Evolutionary conservation across 208 protist species (phyloP).

Genomic region (Plasmodiophora brassicae): DNA sequence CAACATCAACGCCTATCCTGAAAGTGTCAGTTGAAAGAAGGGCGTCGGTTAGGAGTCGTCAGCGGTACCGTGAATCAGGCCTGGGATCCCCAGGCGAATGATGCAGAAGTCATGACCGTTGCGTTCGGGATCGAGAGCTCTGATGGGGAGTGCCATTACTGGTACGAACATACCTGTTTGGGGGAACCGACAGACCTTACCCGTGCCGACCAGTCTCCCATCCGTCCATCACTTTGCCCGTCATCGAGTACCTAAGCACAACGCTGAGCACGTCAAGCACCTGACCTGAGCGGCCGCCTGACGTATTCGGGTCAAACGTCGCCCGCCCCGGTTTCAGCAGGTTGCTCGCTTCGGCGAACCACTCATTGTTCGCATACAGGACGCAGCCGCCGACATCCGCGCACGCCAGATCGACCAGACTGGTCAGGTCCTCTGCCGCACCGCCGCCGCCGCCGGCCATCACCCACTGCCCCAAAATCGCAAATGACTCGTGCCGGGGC

Average conservation of each 20-base stretch:
- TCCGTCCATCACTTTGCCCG: not conserved
- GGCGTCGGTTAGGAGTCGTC: not conserved
- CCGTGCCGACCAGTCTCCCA: conserved; percentile 5
- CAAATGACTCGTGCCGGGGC: too few relatives aligned
- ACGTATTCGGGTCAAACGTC: not conserved
- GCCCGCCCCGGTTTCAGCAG: not conserved
- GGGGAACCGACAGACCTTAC: not conserved
- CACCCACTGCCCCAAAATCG: too few relatives aligned
- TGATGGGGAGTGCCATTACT: not conserved
- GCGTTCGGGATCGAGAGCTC: not conserved
- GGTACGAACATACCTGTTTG: not conserved
- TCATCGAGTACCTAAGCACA: too few relatives aligned
- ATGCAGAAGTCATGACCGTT: conserved; percentile 6
- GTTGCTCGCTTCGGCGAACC: not conserved
- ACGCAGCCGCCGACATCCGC: not conserved
- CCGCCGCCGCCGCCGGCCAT: too few relatives aligned
- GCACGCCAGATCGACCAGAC: not conserved
- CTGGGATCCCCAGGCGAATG: not conserved
- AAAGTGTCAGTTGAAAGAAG: not conserved
- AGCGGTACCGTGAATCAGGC: not conserved
- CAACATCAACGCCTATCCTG: not conserved
- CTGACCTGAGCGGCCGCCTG: too few relatives aligned
- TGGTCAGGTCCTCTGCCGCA: not conserved
- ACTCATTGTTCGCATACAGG: conserved; percentile 3
- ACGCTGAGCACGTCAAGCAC: too few relatives aligned